A percentile compares a stretch with the other conserved stretches of the same genome.
Conservation (phyloP, 495 filamentous ascomycete species). For the Lindgomyces ingoldianus region DNA sequence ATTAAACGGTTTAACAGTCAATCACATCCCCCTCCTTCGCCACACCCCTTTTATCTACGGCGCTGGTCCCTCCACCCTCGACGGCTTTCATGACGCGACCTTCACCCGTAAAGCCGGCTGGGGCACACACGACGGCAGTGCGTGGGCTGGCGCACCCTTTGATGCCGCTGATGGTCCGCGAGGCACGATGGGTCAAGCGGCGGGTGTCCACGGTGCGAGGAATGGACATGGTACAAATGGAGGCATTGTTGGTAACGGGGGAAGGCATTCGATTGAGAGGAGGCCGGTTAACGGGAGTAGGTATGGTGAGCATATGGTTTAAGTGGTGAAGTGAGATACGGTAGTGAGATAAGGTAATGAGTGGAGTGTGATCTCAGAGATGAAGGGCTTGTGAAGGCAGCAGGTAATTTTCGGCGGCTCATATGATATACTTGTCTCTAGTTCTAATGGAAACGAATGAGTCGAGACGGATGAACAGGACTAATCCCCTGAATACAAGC, state of each 20-base stretch:
- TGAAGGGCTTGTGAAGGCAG: too few species aligned
- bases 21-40: conserved; percentile 41
- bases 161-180: conserved; percentile 29
- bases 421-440: too few species aligned
- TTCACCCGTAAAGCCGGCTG: conserved; percentile 36
- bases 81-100: conserved; percentile 32
- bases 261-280: conserved; percentile 21
- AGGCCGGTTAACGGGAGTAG: conserved; percentile 15
- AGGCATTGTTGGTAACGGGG: conserved; percentile 14
- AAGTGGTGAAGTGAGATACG: too few species aligned
- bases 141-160: conserved; percentile 31
- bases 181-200: conserved; percentile 28
- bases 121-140: conserved; percentile 31
- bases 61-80: conserved; percentile 21
- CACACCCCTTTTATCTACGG: conserved; percentile 38
- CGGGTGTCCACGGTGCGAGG: conserved; percentile 10
- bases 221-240: conserved; percentile 31
- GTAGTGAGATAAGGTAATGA: too few species aligned
- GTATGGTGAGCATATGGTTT: conserved; percentile 30
- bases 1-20: too few species aligned
- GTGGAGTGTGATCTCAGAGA: too few species aligned
- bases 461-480: too few species aligned
- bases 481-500: too few species aligned
- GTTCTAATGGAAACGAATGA: too few species aligned
- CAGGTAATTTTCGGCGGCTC: too few species aligned